Evolutionary conservation across 75 land plant genomes (phyloP), one percentile per base, ranked within the genome.

Genomic region (Sequoia sempervirens): DNA sequence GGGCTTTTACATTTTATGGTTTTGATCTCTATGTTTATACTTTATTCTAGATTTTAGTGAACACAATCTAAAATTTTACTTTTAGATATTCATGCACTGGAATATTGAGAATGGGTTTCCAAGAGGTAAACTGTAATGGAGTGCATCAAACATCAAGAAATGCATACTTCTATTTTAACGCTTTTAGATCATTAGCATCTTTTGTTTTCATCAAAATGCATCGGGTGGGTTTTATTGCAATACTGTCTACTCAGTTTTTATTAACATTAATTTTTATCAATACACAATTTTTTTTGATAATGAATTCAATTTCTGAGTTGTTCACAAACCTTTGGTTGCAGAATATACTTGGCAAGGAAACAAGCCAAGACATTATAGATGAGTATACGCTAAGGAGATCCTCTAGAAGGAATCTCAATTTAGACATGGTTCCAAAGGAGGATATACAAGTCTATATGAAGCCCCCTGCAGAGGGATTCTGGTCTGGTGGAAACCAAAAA

Each of bases 311-410:
- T 37, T 11, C 38, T 53, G 32, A 53, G 8, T 73, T 79, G 46
- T 86, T 45, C 45, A 70, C 79, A 76, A 45, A 78, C 52, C 11
- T n/a, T 43, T 78, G 46, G 46, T 53, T 89, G 72, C 92, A 96
- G 98, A 96, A 92, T 84, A 96, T 95, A 56, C 87, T 96, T 84
- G 99, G 97, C n/a, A 75, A 86, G 40, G 94, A 95, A 84, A 86
- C 76, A 66, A 89, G 92, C 61, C 87, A 86, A 83, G 86, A 61
- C 72, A 89, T 96, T 8, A 89, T 90, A 38, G 85, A 83, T n/a
- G 95, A 90, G 54, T 96, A 96, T 70, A 69, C 93, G 68, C 81
- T 83, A 75, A 87, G 90, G 79, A 93, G 98, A 89, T 52, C 72
- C 37, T 23, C 30, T 32, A 84, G 70, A 80, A 82, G 47, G 30